Evolutionary conservation across 805 yeast genomes (phyloP).

Genomic region (Ogataea corticis): DNA sequence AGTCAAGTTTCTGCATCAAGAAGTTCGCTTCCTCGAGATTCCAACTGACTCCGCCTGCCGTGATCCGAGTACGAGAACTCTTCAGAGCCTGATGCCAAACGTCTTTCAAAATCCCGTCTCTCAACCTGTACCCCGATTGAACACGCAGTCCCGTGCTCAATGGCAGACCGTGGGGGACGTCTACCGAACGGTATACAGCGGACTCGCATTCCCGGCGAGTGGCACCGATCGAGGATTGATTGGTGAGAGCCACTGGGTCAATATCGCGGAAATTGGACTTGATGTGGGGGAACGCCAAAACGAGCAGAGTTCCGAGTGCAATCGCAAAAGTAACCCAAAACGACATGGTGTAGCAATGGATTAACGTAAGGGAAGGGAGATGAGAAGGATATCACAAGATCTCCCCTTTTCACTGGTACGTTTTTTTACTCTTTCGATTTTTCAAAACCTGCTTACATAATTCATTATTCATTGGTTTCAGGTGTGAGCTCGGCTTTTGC

Average conservation of each 20-base stretch:
- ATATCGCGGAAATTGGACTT: slow-evolving; percentile 50
- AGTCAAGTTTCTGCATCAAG: slow-evolving; percentile 29
- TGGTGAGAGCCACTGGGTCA: slow-evolving; percentile 53
- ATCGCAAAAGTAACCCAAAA: slow-evolving; percentile 8
- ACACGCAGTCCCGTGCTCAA: slow-evolving; percentile 69
- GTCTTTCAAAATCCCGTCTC: slow-evolving; percentile 78
- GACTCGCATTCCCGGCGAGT: slow-evolving; percentile 70
- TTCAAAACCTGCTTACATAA: too few species aligned
- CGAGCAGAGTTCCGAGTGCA: slow-evolving; percentile 7
- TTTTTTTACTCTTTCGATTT: too few species aligned
- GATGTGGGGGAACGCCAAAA: slow-evolving; percentile 21
- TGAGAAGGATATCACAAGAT: too few species aligned
- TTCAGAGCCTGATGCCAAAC: slow-evolving; percentile 57
- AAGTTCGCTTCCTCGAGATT: background rate
- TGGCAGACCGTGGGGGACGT: slow-evolving; percentile 70
- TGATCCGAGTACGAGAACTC: slow-evolving; percentile 11
- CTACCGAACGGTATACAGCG: slow-evolving; percentile 72
- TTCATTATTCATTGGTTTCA: too few species aligned
- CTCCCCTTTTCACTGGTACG: too few species aligned
- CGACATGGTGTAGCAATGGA: background rate
- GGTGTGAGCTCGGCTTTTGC: too few species aligned
- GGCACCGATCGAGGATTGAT: slow-evolving; percentile 66
- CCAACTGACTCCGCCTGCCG: background rate
- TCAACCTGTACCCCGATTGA: slow-evolving; percentile 58
- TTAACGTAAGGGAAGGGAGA: too few species aligned